These are phyloP conservation scores for Saxophila tyrrhenica DNA, from an alignment of 495 filamentous ascomycete genomes.

Conservation along the genomic window DNA sequence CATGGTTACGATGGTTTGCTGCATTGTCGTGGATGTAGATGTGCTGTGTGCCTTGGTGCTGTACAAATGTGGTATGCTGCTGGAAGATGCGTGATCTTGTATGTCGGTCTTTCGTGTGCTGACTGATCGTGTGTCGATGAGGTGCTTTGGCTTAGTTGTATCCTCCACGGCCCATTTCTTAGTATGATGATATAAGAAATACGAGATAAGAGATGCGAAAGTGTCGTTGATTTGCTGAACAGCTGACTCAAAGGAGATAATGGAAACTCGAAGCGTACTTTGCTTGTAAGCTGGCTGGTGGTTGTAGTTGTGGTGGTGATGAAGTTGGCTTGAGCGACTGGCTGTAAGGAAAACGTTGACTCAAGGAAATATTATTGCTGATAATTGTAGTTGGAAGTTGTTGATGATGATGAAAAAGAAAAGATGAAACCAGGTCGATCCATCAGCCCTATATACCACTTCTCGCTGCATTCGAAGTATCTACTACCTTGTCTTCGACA, in stretches of 20 bases:
- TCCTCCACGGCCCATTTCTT: conserved; percentile 43
- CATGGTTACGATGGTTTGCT: neutral
- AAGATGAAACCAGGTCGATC: neutral
- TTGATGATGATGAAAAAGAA: conserved; percentile 1
- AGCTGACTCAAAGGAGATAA: conserved; percentile 10
- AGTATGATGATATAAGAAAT: neutral
- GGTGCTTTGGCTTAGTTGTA: conserved; percentile 33
- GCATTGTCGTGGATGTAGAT: neutral
- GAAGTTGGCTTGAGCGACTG: conserved; percentile 3
- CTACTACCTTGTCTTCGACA: neutral
- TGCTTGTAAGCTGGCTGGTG: neutral
- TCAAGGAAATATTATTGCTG: neutral
- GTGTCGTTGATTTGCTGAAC: neutral
- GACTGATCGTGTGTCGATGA: neutral
- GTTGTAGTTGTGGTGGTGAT: neutral
- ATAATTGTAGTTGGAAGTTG: conserved; percentile 2
- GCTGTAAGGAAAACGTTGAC: neutral
- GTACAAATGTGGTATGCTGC: neutral
- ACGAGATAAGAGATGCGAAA: conserved; percentile 8
- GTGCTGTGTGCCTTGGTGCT: neutral
- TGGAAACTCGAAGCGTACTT: conserved; percentile 14
- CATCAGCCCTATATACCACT: neutral
- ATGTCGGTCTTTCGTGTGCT: neutral
- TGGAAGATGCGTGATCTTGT: neutral
- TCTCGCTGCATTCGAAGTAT: neutral